Evolutionary conservation across 2,329 filamentous ascomycete genomes (phyloP).

Genomic region (Cytospora schulzeri): DNA sequence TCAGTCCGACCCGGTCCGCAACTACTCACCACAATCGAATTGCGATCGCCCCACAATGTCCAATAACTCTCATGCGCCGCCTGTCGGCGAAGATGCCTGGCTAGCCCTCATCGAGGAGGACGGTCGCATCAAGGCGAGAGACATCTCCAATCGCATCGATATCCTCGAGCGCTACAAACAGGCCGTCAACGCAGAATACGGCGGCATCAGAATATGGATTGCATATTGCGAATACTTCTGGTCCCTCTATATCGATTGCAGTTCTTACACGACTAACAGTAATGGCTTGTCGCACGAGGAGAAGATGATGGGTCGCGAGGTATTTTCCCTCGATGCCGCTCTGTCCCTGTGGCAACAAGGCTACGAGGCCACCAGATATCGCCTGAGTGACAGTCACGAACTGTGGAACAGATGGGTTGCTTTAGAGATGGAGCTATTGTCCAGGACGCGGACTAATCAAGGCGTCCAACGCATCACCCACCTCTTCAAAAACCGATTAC

Average conservation of each 20-base stretch:
- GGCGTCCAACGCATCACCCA: slow-evolving; percentile 66
- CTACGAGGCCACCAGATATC: slow-evolving; percentile 71
- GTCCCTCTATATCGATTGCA: slow-evolving; percentile 67
- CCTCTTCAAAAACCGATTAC: slow-evolving; percentile 70
- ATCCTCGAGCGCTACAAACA: slow-evolving; percentile 73
- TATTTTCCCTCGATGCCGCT: slow-evolving; percentile 70
- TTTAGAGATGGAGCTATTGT: slow-evolving; percentile 69
- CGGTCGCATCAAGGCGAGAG: slow-evolving; percentile 54
- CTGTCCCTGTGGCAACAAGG: slow-evolving; percentile 72
- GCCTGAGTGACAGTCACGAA: slow-evolving; percentile 73
- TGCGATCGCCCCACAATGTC: slow-evolving; percentile 42
- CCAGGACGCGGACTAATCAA: slow-evolving; percentile 54
- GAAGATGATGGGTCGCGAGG: slow-evolving; percentile 66
- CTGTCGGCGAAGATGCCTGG: slow-evolving; percentile 78
- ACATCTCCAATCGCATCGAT: slow-evolving; percentile 68
- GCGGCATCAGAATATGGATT: slow-evolving; percentile 73
- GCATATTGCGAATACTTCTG: slow-evolving; percentile 79
- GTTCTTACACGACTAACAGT: slow-evolving; percentile 49
- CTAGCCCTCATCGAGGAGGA: slow-evolving; percentile 76
- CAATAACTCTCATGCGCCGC: slow-evolving; percentile 39
- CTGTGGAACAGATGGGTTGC: slow-evolving; percentile 81
- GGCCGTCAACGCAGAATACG: slow-evolving; percentile 71
- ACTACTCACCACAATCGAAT: slow-evolving; percentile 1
- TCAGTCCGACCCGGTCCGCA: not conserved
- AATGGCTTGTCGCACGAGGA: slow-evolving; percentile 68